Evolutionary conservation across 345 rosid species (phyloP).

Genomic region (Nephelium lappaceum): DNA sequence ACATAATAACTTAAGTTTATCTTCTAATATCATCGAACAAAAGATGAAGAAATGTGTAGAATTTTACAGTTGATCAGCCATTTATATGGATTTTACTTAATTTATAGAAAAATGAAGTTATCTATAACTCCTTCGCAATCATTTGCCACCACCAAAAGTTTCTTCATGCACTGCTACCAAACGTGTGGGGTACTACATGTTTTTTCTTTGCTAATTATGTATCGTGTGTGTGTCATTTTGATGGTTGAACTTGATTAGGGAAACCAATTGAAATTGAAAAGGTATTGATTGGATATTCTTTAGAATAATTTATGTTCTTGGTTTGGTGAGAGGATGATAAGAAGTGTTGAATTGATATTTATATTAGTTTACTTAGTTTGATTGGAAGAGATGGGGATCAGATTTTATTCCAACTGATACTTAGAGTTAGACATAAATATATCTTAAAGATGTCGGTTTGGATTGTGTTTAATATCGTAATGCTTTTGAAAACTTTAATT

Average conservation of each 20-base stretch:
- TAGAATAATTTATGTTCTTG: neutral
- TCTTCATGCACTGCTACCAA: neutral
- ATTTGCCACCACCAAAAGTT: neutral
- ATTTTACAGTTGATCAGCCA: too few species aligned
- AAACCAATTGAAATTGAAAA: neutral
- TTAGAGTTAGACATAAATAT: neutral
- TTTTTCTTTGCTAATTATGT: neutral
- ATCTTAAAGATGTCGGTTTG: neutral
- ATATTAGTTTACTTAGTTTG: neutral
- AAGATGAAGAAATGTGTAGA: too few species aligned
- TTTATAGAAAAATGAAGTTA: too few species aligned
- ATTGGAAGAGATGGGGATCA: neutral
- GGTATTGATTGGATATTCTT: neutral
- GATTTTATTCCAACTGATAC: neutral
- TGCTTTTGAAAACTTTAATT: too few species aligned
- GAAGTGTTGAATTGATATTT: neutral
- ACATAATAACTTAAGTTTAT: too few species aligned
- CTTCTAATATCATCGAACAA: too few species aligned
- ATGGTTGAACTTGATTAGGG: neutral
- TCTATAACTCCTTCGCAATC: neutral
- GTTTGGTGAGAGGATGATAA: neutral
- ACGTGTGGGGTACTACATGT: neutral
- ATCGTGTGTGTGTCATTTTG: neutral
- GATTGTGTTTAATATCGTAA: neutral
- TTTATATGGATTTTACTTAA: too few species aligned